These are phyloP conservation scores for Yamadazyma endophytica DNA, from an alignment of 805 yeast genomes.

Conservation along the genomic window DNA sequence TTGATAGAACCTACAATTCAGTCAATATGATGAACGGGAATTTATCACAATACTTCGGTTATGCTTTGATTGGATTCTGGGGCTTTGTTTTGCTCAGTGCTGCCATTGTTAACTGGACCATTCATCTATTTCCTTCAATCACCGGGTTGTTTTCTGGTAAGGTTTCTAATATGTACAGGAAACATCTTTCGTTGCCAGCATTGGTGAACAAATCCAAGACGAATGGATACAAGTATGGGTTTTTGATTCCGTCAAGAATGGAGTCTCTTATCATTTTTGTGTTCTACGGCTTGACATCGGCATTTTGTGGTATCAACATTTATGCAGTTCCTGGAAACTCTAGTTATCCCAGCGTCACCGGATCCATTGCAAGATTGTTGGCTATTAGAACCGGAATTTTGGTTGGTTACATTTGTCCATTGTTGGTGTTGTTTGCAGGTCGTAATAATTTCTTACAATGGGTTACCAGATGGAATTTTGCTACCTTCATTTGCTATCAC, in stretches of 20 bases:
- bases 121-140: conserved; percentile 17
- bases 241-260: conserved; percentile 45
- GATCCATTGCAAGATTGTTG: conserved; percentile 30
- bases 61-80: conserved; percentile 35
- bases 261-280: conserved; percentile 38
- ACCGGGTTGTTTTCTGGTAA: conserved; percentile 15
- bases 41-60: conserved; percentile 26
- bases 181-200: conserved; percentile 16
- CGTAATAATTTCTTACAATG: conserved; percentile 62
- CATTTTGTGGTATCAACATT: conserved; percentile 12
- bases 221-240: conserved; percentile 4
- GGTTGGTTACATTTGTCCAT: conserved; percentile 51
- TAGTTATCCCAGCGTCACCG: conserved; percentile 8
- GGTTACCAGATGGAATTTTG: conserved; percentile 48
- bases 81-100: conserved; percentile 33
- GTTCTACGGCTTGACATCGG: conserved; percentile 21
- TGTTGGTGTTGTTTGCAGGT: conserved; percentile 61
- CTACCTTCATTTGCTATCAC: conserved; percentile 53
- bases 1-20: conserved; percentile 1
- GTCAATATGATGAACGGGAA: conserved; percentile 12
- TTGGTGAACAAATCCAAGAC: conserved; percentile 12
- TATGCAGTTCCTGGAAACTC: conserved; percentile 5
- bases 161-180: conserved; percentile 15
- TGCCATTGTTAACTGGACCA: conserved; percentile 19
- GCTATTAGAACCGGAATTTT: conserved; percentile 53